phyloP scores from a whole-genome alignment of 306 rosid genomes.

The Cucurbita moschata region DNA sequence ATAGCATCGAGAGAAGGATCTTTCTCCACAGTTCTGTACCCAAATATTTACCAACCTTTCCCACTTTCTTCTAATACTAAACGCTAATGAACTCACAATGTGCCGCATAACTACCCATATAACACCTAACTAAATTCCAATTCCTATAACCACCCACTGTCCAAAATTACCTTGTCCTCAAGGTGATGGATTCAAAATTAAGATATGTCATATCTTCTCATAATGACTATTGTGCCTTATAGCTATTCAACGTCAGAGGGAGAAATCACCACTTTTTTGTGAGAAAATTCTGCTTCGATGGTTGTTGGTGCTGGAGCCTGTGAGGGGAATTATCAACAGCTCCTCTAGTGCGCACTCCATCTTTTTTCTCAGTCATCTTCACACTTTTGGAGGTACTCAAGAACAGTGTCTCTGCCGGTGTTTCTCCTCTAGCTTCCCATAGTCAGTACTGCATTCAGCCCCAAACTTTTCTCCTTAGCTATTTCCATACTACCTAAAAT shows the following conservation, averaged over 20 bases:
- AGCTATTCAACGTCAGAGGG: not conserved
- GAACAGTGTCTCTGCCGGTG: not conserved
- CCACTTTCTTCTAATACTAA: not conserved
- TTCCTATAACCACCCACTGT: not conserved
- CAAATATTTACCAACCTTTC: not conserved
- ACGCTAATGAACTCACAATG: not conserved
- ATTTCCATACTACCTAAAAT: not conserved
- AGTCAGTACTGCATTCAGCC: not conserved
- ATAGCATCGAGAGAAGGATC: not conserved
- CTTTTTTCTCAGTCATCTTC: not conserved
- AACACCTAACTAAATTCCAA: not conserved
- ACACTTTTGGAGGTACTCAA: not conserved
- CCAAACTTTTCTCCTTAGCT: not conserved
- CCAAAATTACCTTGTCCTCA: not conserved
- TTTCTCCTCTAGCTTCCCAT: not conserved
- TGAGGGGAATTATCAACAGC: not conserved
- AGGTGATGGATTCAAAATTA: not conserved
- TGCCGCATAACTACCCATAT: not conserved
- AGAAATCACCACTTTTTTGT: not conserved
- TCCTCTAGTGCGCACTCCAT: not conserved
- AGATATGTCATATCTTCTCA: not conserved
- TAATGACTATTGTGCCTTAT: not conserved
- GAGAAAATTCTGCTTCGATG: not conserved
- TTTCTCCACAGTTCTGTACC: not conserved
- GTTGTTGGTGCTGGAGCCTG: not conserved